Conservation (phyloP, 371 early-diverging fungal genomes). For the Mortierella sp. region DNA sequence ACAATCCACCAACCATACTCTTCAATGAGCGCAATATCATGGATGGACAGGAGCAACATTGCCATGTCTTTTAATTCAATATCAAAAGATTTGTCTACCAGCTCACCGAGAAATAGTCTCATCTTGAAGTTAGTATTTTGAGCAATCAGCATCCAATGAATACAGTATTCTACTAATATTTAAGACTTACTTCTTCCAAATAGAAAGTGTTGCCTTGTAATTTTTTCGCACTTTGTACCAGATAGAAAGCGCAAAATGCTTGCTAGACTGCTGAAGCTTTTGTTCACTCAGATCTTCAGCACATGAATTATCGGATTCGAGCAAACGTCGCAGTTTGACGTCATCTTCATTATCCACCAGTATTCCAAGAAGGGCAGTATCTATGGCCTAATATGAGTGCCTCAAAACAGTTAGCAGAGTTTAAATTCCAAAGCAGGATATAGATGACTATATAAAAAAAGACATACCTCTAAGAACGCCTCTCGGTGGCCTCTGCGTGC, state of each 20-base stretch:
- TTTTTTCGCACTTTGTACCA: conserved; percentile 69
- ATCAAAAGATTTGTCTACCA: conserved; percentile 68
- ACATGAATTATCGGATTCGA: conserved; percentile 69
- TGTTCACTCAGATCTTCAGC: conserved; percentile 64
- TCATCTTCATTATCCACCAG: conserved; percentile 65
- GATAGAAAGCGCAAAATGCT: conserved; percentile 74
- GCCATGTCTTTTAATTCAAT: conserved; percentile 65
- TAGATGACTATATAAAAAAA: background rate
- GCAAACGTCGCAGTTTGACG: conserved; percentile 58
- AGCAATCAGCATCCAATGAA: background rate
- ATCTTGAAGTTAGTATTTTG: background rate
- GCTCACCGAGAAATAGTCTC: conserved; percentile 67
- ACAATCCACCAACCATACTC: conserved; percentile 75
- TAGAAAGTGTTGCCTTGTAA: conserved; percentile 67
- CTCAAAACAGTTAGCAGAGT: background rate
- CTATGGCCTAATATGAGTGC: conserved; percentile 63
- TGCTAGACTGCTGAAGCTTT: conserved; percentile 51
- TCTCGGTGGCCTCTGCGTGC: conserved; percentile 34
- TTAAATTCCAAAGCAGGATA: background rate
- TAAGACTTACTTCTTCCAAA: conserved; percentile 73
- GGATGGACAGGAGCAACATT: conserved; percentile 55
- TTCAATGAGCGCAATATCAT: conserved; percentile 61
- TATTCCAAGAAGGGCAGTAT: conserved; percentile 74
- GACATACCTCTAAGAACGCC: conserved; percentile 28
- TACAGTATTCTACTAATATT: background rate